A percentile compares a stretch with the other conserved stretches of the same genome.
phyloP scores from a whole-genome alignment of 2,329 filamentous ascomycete genomes.

The Rhinocladiella similis region DNA sequence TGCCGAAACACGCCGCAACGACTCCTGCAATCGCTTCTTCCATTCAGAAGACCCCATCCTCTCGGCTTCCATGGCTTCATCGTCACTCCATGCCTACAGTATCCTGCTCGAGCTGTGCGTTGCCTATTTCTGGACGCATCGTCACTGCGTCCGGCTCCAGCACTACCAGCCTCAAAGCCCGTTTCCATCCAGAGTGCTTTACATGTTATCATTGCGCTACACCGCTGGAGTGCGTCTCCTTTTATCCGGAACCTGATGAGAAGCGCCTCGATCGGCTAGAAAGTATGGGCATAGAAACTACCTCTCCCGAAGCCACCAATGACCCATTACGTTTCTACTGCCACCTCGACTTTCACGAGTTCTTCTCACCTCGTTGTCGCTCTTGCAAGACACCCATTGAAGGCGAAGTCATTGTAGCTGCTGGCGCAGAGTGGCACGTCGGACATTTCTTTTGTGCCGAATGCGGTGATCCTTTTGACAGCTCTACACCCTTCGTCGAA shows the following conservation, averaged over 20 bases:
- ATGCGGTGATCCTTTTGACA: constrained; percentile 78
- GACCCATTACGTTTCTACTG: constrained; percentile 87
- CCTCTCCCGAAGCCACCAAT: constrained; percentile 53
- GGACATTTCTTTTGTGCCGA: constrained; percentile 99
- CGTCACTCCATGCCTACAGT: constrained; percentile 58
- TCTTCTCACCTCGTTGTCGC: constrained; percentile 89
- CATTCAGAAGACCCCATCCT: constrained; percentile 34
- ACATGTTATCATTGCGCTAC: constrained; percentile 84
- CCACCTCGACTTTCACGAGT: constrained; percentile 97
- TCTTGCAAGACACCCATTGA: constrained; percentile 96
- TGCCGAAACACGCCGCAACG: constrained; percentile 29
- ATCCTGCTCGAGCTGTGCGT: constrained; percentile 78
- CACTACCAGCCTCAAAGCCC: constrained; percentile 35
- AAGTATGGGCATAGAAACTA: constrained; percentile 58
- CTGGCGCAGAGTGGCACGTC: constrained; percentile 93
- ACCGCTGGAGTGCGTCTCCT: constrained; percentile 88
- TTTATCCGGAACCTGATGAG: constrained; percentile 84
- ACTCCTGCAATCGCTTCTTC: constrained; percentile 37
- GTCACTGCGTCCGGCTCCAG: constrained; percentile 72
- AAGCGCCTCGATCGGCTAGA: constrained; percentile 70
- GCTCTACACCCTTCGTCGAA: constrained; percentile 79
- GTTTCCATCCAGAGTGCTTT: constrained; percentile 95
- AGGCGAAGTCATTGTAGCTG: constrained; percentile 89
- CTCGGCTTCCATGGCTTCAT: constrained; percentile 33
- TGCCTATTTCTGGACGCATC: constrained; percentile 86